These are phyloP conservation scores for Glycine soja DNA, from an alignment of 306 rosid species.

Conservation along the genomic window DNA sequence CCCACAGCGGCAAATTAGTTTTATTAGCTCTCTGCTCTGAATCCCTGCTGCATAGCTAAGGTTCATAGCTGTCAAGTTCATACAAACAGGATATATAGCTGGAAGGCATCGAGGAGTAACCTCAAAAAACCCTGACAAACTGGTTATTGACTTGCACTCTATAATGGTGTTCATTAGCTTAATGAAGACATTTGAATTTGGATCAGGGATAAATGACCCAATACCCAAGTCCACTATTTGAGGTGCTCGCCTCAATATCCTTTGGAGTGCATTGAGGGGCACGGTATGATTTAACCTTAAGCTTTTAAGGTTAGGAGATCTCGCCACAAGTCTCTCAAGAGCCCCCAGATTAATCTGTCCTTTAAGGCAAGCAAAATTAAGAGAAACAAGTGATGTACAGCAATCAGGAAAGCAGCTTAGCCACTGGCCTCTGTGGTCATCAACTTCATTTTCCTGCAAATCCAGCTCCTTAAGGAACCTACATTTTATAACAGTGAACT, in stretches of 20 bases:
- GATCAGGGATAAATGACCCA: conserved; percentile 8
- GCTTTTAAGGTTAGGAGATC: conserved; percentile 19
- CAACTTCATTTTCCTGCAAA: conserved; percentile 16
- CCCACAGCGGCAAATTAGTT: neutral
- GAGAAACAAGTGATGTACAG: conserved; percentile 14
- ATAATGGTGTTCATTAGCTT: neutral
- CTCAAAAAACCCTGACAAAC: conserved; percentile 23
- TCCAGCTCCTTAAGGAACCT: conserved; percentile 29
- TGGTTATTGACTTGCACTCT: conserved; percentile 23
- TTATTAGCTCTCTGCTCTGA: neutral
- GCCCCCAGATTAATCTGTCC: conserved; percentile 15
- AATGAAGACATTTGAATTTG: neutral
- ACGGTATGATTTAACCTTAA: conserved; percentile 18
- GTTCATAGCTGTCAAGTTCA: conserved; percentile 11
- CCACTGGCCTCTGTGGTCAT: conserved; percentile 4
- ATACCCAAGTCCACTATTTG: conserved; percentile 30
- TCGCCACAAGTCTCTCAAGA: conserved; percentile 15
- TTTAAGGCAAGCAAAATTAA: conserved; percentile 20
- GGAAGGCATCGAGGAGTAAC: neutral
- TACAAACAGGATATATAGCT: conserved; percentile 6
- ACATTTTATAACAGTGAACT: neutral
- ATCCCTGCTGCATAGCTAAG: conserved; percentile 31
- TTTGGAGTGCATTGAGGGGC: neutral
- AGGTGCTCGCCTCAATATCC: conserved; percentile 6
- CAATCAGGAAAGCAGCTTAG: conserved; percentile 26